A percentile compares a stretch with the other conserved stretches of the same genome.
phyloP scores from a whole-genome alignment of 305 asterid genomes.

The Fraxinus albicans region DNA sequence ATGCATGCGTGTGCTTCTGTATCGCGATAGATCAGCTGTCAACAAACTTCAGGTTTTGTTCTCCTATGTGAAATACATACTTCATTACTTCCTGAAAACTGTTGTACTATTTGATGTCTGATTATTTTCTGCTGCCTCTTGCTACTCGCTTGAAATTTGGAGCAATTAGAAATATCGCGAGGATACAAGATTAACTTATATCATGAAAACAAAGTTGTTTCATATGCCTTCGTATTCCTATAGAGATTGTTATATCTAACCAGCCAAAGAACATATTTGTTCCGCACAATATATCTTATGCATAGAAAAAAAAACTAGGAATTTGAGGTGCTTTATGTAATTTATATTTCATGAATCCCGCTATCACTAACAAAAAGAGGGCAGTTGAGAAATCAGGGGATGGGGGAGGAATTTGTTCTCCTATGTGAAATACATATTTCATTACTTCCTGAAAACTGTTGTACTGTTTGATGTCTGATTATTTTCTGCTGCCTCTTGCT shows the following conservation, averaged over 20 bases:
- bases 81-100: neutral
- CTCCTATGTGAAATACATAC: neutral
- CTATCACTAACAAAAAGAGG: neutral
- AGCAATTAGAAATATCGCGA: neutral
- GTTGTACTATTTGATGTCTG: neutral
- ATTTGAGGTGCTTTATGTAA: neutral
- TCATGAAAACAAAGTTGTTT: neutral
- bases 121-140: neutral
- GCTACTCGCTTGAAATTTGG: neutral
- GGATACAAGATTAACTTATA: neutral
- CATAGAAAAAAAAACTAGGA: neutral
- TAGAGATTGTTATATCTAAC: neutral
- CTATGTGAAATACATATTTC: neutral
- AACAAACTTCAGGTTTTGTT: constrained; percentile 81
- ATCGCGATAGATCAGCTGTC: constrained; percentile 94
- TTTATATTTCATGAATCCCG: neutral
- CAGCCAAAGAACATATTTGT: neutral
- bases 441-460: neutral
- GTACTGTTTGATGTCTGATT: neutral
- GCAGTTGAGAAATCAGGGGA: too few relatives aligned
- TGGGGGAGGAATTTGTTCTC: too few relatives aligned
- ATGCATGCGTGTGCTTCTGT: constrained; percentile 95
- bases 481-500: neutral
- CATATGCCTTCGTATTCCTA: neutral
- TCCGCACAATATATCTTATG: neutral